Evolutionary conservation across 1,284 basidiomycete genomes (phyloP).

Genomic region (Cryptococcus amylolentus): DNA sequence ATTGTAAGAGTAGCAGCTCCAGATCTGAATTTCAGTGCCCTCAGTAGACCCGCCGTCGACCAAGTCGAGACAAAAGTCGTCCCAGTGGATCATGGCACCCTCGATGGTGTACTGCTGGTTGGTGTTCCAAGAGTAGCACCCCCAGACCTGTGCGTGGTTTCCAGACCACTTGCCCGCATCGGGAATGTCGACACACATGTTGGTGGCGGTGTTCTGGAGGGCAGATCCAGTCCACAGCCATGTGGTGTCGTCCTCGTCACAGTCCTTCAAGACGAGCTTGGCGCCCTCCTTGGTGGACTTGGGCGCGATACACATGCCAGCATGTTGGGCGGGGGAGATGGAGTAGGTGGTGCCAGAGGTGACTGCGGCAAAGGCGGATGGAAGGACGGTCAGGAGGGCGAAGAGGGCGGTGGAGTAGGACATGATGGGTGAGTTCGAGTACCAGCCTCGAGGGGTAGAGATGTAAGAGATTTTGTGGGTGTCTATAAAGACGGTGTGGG

Average conservation of each 20-base stretch:
- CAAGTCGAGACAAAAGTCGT: conserved; percentile 30
- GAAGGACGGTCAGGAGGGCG: conserved; percentile 23
- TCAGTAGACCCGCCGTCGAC: conserved; percentile 23
- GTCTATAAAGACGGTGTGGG: neutral
- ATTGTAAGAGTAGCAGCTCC: conserved; percentile 32
- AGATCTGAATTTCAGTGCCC: conserved; percentile 32
- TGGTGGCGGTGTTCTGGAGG: conserved; percentile 28
- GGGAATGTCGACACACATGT: conserved; percentile 37
- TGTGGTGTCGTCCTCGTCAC: conserved; percentile 28
- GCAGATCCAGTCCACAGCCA: conserved; percentile 28
- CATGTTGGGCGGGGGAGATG: conserved; percentile 31
- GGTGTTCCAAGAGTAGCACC: conserved; percentile 31
- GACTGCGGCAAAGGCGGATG: conserved; percentile 16
- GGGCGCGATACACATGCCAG: conserved; percentile 37
- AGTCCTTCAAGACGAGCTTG: conserved; percentile 29
- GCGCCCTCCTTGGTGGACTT: conserved; percentile 24
- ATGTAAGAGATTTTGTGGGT: conserved; percentile 2
- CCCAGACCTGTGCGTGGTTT: conserved; percentile 39
- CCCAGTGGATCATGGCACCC: conserved; percentile 30
- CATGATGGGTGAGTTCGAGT: conserved; percentile 15
- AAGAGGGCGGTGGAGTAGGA: conserved; percentile 14
- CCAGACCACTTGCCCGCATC: conserved; percentile 34
- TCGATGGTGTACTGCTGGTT: conserved; percentile 35
- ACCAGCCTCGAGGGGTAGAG: conserved; percentile 11
- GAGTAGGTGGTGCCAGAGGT: conserved; percentile 23